phyloP scores from a whole-genome alignment of 202 grass and related monocot species.

The Dendrocalamus latiflorus region DNA sequence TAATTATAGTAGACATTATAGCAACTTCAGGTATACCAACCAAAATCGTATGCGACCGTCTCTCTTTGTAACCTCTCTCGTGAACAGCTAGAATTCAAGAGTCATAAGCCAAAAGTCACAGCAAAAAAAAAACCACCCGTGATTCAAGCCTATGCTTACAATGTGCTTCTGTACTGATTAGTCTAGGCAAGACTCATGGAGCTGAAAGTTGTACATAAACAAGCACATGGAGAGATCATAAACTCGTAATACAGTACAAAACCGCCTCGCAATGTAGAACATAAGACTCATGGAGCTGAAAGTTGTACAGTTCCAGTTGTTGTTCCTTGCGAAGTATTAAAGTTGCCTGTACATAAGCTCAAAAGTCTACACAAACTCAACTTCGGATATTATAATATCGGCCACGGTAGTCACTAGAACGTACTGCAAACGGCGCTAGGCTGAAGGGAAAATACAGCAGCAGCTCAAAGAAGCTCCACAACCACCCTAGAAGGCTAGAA shows the following conservation, averaged over 20 bases:
- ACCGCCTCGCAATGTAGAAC: neutral
- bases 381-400: neutral
- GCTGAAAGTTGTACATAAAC: neutral
- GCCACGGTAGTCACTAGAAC: neutral
- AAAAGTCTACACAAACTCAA: neutral
- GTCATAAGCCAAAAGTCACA: no score
- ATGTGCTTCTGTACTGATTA: neutral
- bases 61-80: no score
- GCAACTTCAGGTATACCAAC: no score
- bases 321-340: constrained; percentile 7
- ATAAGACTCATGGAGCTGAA: neutral
- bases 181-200: neutral
- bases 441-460: neutral
- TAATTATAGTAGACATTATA: no score
- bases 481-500: constrained; percentile 27
- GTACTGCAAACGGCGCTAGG: neutral
- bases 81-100: no score
- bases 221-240: neutral
- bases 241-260: neutral
- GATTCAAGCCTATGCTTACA: neutral
- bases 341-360: constrained; percentile 28
- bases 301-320: neutral
- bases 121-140: no score
- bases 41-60: no score
- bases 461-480: neutral